phyloP scores from a whole-genome alignment of 2,329 filamentous ascomycete genomes.

The Alternaria triticimaculans region DNA sequence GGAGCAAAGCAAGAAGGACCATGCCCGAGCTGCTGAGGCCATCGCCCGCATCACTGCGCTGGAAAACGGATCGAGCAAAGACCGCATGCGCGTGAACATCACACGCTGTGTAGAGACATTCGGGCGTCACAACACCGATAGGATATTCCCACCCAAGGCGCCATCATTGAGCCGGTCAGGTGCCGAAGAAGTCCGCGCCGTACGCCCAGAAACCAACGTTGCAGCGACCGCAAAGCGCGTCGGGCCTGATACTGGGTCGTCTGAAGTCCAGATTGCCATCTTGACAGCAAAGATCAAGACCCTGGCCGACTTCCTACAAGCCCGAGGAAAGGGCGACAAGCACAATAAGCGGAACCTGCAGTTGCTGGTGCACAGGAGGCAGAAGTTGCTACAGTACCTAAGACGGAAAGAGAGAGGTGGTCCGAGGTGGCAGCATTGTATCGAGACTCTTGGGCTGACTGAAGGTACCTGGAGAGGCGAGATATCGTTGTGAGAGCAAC shows the following conservation, averaged over 20 bases:
- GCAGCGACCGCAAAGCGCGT: constrained; percentile 61
- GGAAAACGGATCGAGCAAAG: constrained; percentile 77
- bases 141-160: constrained; percentile 66
- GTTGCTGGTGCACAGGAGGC: constrained; percentile 83
- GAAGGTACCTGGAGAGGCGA: constrained; percentile 90
- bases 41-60: constrained; percentile 80
- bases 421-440: constrained; percentile 84
- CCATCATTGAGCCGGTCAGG: constrained; percentile 54
- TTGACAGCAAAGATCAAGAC: constrained; percentile 91
- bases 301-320: constrained; percentile 73
- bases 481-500: constrained; percentile 72
- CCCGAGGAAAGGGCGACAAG: constrained; percentile 82
- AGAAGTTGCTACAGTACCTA: constrained; percentile 88
- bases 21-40: constrained; percentile 75
- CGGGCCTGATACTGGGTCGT: constrained; percentile 93
- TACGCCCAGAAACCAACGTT: constrained; percentile 53
- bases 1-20: constrained; percentile 48
- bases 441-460: constrained; percentile 82
- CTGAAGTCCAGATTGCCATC: constrained; percentile 97
- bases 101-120: constrained; percentile 85
- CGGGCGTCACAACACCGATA: constrained; percentile 88
- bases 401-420: constrained; percentile 89
- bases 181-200: constrained; percentile 49
- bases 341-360: constrained; percentile 91
- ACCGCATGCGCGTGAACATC: constrained; percentile 82